phyloP scores from a whole-genome alignment of 805 yeast species.

The Teunomyces kruisii region DNA sequence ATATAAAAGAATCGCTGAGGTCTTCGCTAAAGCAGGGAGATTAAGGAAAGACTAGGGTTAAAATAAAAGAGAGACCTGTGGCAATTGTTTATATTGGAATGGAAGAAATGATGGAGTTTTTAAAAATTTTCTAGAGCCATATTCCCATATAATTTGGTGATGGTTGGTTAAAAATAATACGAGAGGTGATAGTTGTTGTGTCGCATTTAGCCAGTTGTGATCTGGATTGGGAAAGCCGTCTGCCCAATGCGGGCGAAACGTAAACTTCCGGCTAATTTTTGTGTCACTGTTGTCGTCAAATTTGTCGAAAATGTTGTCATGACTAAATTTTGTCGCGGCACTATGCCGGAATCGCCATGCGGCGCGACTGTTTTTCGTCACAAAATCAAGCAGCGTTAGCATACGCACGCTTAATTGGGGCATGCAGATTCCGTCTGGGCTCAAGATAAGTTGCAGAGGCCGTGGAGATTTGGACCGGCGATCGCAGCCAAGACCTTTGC shows the following conservation, averaged over 20 bases:
- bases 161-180: background rate
- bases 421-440: background rate
- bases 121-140: background rate
- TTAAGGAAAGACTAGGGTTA: slow-evolving; percentile 10
- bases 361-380: background rate
- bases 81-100: background rate
- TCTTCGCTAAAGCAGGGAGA: background rate
- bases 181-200: too few relatives aligned
- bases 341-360: background rate
- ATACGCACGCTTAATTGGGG: background rate
- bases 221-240: background rate
- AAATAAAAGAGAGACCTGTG: background rate
- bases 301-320: background rate
- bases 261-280: background rate
- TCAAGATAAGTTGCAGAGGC: background rate
- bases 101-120: background rate
- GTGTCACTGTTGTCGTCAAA: background rate
- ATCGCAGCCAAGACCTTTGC: too few relatives aligned
- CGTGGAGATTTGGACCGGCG: too few relatives aligned
- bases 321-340: background rate
- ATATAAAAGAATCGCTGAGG: background rate
- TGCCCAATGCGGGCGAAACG: background rate
- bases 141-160: background rate
- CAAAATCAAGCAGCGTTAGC: background rate
- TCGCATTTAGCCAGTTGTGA: too few relatives aligned